These are phyloP conservation scores for Scutellaria galericulata DNA, from an alignment of 257 asterid species.

Conservation along the genomic window DNA sequence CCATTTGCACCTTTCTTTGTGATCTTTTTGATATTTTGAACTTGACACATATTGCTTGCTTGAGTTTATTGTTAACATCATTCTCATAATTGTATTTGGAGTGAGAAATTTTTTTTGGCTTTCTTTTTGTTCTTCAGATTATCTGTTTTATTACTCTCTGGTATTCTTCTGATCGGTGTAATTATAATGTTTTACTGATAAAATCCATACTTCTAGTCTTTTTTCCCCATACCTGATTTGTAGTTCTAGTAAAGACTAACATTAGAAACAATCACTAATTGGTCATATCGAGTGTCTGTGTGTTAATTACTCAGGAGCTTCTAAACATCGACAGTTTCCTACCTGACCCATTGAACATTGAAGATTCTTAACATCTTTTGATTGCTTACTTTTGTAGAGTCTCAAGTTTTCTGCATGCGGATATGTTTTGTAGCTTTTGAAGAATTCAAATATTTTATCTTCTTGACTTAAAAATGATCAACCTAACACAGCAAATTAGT, in stretches of 20 bases:
- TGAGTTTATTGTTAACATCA: background rate
- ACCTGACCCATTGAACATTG: background rate
- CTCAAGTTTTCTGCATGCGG: no score
- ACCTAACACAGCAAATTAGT: no score
- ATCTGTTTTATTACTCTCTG: background rate
- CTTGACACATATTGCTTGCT: background rate
- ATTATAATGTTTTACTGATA: background rate
- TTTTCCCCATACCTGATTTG: background rate
- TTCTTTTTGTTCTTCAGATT: background rate
- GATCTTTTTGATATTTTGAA: slow-evolving; percentile 2
- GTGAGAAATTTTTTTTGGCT: background rate
- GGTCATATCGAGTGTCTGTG: no score
- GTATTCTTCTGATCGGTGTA: background rate
- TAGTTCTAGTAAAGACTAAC: background rate
- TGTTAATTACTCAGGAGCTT: background rate
- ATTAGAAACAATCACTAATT: no score
- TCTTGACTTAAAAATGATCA: no score
- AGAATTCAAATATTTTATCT: no score
- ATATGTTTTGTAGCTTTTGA: no score
- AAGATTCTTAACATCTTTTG: background rate
- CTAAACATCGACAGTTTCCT: slow-evolving; percentile 20
- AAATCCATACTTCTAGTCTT: background rate
- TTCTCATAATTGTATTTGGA: background rate
- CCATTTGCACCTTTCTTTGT: background rate
- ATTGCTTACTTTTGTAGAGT: no score